Percentiles rank a stretch among this genome's conserved stretches.
Conservation (phyloP, 2,329 filamentous ascomycete genomes). For the Epichloe uncinata region DNA sequence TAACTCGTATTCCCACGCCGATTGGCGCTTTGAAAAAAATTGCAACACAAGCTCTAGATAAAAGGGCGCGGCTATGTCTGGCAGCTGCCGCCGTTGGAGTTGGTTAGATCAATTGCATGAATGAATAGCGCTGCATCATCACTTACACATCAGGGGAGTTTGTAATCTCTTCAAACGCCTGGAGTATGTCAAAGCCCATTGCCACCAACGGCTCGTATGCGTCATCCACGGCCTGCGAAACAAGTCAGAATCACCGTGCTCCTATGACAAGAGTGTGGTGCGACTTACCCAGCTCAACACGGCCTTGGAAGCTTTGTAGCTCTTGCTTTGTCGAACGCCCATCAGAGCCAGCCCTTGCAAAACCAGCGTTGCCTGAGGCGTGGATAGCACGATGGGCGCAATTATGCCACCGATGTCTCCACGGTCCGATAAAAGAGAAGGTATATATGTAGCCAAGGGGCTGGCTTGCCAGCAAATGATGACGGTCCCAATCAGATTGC, state of each 20-base stretch:
- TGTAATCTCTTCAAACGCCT: conserved; percentile 72
- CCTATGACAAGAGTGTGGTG: background rate
- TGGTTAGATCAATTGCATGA: background rate
- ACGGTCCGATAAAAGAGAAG: conserved; percentile 48
- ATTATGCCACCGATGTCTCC: conserved; percentile 60
- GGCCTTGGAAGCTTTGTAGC: conserved; percentile 58
- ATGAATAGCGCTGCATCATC: background rate
- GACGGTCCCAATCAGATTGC: conserved; percentile 62
- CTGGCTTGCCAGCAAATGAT: conserved; percentile 65
- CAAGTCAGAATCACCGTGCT: conserved; percentile 7
- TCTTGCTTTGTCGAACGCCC: conserved; percentile 71
- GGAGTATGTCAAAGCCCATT: conserved; percentile 69
- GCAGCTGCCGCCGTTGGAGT: background rate
- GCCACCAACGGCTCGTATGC: conserved; percentile 58
- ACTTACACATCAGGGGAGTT: conserved; percentile 43
- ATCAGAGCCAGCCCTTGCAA: conserved; percentile 67
- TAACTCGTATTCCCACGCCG: too few relatives aligned
- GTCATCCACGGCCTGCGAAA: conserved; percentile 49
- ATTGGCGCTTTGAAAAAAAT: background rate
- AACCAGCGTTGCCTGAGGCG: conserved; percentile 54
- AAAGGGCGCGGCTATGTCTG: background rate
- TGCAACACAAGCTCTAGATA: background rate
- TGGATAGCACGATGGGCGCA: conserved; percentile 61
- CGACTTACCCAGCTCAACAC: conserved; percentile 66
- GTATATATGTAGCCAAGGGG: conserved; percentile 54